Base-by-base conservation (phyloP, 2,329 filamentous ascomycete species). In the Colletotrichum sp. region DNA sequence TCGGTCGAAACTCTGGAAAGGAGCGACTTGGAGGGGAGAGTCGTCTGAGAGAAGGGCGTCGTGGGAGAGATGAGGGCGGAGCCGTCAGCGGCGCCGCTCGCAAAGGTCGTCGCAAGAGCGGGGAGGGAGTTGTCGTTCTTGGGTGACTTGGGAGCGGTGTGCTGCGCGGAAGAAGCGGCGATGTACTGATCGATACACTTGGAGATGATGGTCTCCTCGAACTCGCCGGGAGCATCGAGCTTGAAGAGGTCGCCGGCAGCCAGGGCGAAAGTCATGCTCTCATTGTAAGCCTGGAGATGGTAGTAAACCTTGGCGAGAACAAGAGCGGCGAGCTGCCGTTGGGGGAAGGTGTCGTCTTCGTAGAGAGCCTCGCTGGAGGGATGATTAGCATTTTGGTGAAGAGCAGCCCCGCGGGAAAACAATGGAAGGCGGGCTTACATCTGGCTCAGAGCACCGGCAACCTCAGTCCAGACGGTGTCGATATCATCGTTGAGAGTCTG, bases 171-270 rank as follows among this genome's bases (percentile, higher is more conserved):
- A 67, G 88, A 90, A 58, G 96, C 90, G 75, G 95, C 93, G 82
- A 99, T 98, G 87, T 98, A 99, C 79, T 98, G 98, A 86, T 99
- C 97, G 82, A 99, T 93, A 83, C 97, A 99, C 90, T 98, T 98
- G 76, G 96, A 96, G 85, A 99, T 96, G 87, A 99, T 99, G 73
- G 97, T 99, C 88, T 99, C 96, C 86, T 99, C 97, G 82, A 98
- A 99, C 88, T 99, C 97, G 85, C 95, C 94, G 68, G 95, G 94
- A 71, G 93, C 91, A 82, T 98, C 95, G 79, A 99, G 92, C 87
- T 98, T 95, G 90, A 99, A 98, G 66, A 98, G 93, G 83, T 98
- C 95, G 76, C 97, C 97, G 28, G 97, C 96, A 75, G 96, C 96
- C 61, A 99, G 92, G 78, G 97, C 97, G 86, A 99, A 99, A 68